Base-by-base conservation (phyloP, 306 rosid species). In the Cicer yamashitae region DNA sequence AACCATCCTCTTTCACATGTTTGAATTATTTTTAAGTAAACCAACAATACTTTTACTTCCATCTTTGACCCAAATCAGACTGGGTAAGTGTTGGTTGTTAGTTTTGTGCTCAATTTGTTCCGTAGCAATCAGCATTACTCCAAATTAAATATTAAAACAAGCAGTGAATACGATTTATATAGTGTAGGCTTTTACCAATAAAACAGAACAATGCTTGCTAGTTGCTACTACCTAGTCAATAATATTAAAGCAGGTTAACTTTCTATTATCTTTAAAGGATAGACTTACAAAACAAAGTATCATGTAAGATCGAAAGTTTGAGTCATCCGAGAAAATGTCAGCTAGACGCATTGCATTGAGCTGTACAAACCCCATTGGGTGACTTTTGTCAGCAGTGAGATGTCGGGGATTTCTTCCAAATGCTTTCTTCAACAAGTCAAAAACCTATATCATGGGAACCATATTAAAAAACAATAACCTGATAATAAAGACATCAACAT, bases 291-390 rank as follows among this genome's bases (percentile, higher is more conserved):
- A 91, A 83, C 83, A 80, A 70, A 43, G 47, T 71, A 89, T 94
- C 86, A 90, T 90, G 77, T 84, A 90, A 45, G 98, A 90, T 76
- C 97, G 86, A 38, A 94, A 91, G 78, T 94, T 90, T 80, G 98
- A 91, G 85, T 94, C 98, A 81, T 94, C 98, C 2, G 98, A 94
- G 84, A 91, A 87, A 68, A 91, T 84, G 78, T 94, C 98, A 81
- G 89, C 93, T 22, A 94, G 91, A 79, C 97, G 97, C 98, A 94
- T 84, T 10, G 98, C 98, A 83, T 91, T 91, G 85, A 94, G 98
- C 84, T 94, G 98, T 83, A 90, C 84, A 85, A 90, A 76, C 11
- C 98, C 98, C 85, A 77, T 82, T 25, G 98, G 96, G 45, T 84
- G 79, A 67, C 83, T 82, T 88, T 68, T 80, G 70, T 86, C 91